A percentile compares a stretch with the other conserved stretches of the same genome.
phyloP scores from a whole-genome alignment of 148 eudicot genomes.

The Selenicereus undatus region DNA sequence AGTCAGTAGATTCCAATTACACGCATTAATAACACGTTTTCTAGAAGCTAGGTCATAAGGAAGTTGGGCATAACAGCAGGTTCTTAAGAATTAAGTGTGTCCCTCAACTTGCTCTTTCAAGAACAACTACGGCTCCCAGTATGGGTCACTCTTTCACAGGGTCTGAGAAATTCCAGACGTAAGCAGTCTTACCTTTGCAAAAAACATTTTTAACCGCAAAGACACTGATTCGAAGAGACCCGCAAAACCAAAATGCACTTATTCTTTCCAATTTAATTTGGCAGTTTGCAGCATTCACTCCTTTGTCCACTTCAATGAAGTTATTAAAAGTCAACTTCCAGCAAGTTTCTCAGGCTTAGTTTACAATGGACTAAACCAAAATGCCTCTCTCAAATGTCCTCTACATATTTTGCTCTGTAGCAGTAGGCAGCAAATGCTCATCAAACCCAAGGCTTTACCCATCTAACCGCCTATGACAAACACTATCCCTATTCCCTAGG shows the following conservation, averaged over 20 bases:
- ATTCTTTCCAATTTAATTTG: background rate
- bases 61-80: background rate
- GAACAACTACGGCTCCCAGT: too few species aligned
- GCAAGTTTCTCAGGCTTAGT: background rate
- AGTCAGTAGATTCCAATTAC: constrained; percentile 4
- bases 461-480: background rate
- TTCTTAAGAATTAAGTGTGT: background rate
- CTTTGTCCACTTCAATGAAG: background rate
- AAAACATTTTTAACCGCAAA: too few species aligned
- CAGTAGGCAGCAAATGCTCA: background rate
- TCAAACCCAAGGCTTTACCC: background rate
- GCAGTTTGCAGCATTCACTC: background rate
- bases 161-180: too few species aligned
- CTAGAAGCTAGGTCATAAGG: background rate
- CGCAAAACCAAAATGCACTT: too few species aligned
- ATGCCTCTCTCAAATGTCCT: background rate
- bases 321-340: background rate
- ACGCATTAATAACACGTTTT: background rate
- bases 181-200: too few species aligned
- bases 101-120: background rate
- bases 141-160: too few species aligned
- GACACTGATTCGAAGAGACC: too few species aligned
- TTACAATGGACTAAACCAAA: background rate
- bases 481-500: background rate
- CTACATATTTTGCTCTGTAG: background rate